phyloP scores from a whole-genome alignment of 805 yeast species.

The Yamadazyma sp. region DNA sequence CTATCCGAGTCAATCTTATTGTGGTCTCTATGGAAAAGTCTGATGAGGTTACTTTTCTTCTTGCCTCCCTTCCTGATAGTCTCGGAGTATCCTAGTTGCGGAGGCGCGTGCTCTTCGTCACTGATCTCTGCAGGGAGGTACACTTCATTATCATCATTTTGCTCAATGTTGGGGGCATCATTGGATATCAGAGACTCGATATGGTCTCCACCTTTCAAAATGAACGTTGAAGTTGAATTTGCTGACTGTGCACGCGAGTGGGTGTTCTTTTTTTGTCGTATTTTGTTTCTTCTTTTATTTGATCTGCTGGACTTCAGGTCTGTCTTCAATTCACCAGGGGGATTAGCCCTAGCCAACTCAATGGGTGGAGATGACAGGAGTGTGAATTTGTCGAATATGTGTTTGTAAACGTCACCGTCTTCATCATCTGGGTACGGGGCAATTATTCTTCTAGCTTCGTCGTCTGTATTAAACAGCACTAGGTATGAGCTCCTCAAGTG shows the following conservation, averaged over 20 bases:
- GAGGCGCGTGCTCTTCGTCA: not conserved
- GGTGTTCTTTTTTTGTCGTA: constrained; percentile 7
- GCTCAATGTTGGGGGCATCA: not conserved
- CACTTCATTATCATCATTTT: not conserved
- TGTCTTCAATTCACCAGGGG: not conserved
- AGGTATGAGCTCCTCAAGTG: constrained; percentile 29
- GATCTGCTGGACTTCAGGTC: constrained; percentile 1
- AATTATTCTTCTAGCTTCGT: constrained; percentile 21
- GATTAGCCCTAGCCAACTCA: not conserved
- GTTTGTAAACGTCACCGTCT: constrained; percentile 12
- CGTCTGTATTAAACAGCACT: constrained; percentile 24
- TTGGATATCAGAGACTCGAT: not conserved
- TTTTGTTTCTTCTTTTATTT: constrained; percentile 5
- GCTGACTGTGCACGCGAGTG: not conserved
- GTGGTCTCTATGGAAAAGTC: constrained; percentile 14
- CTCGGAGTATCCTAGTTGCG: constrained; percentile 10
- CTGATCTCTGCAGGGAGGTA: too few relatives aligned
- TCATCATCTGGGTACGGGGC: constrained; percentile 17
- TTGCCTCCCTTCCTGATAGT: constrained; percentile 12
- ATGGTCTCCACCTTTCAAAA: not conserved
- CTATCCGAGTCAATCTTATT: constrained; percentile 12
- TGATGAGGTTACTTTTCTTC: constrained; percentile 11
- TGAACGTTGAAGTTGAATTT: not conserved
- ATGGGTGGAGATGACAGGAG: constrained; percentile 34
- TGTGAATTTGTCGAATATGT: constrained; percentile 11